Percentiles rank a stretch among this genome's conserved stretches.
phyloP scores from a whole-genome alignment of 108 stramenopile genomes.

The Nitzschia inconspicua region DNA sequence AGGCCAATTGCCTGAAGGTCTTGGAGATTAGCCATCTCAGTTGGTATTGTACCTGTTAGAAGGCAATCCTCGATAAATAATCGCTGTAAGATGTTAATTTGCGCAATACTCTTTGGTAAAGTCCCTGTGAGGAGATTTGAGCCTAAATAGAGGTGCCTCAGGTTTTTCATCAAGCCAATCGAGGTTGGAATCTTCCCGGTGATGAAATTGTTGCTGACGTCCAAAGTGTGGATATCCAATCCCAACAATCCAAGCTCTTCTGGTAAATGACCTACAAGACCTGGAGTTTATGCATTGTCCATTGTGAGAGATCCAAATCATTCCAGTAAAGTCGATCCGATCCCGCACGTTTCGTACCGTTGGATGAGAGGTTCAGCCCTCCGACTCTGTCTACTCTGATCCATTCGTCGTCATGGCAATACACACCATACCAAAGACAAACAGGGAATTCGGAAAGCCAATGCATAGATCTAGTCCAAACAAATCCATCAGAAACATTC shows the following conservation, averaged over 20 bases:
- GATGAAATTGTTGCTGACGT: slow-evolving; percentile 32
- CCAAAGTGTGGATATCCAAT: slow-evolving; percentile 30
- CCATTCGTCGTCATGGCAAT: slow-evolving; percentile 20
- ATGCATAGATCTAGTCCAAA: slow-evolving; percentile 8
- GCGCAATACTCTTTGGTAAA: slow-evolving; percentile 11
- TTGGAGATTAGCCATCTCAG: slow-evolving; percentile 39
- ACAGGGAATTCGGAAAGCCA: slow-evolving; percentile 32
- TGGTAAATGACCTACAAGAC: slow-evolving; percentile 18
- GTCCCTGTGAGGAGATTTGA: slow-evolving; percentile 6
- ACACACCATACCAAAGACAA: slow-evolving; percentile 36
- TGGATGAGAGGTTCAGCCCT: slow-evolving; percentile 19
- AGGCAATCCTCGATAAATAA: slow-evolving; percentile 43
- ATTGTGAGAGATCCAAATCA: no score
- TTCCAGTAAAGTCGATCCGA: no score
- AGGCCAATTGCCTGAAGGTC: slow-evolving; percentile 32
- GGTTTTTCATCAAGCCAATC: slow-evolving; percentile 12
- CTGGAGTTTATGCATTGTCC: no score
- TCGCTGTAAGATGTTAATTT: slow-evolving; percentile 24
- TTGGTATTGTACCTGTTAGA: slow-evolving; percentile 52
- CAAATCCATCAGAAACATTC: neutral
- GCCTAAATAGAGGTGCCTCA: slow-evolving; percentile 27
- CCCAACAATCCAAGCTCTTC: slow-evolving; percentile 21
- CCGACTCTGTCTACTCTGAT: slow-evolving; percentile 1
- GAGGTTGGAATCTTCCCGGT: slow-evolving; percentile 34
- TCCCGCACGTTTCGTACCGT: no score